These are phyloP conservation scores for Aureobasidium sp. DNA, from an alignment of 2,329 filamentous ascomycete species.

Conservation along the genomic window DNA sequence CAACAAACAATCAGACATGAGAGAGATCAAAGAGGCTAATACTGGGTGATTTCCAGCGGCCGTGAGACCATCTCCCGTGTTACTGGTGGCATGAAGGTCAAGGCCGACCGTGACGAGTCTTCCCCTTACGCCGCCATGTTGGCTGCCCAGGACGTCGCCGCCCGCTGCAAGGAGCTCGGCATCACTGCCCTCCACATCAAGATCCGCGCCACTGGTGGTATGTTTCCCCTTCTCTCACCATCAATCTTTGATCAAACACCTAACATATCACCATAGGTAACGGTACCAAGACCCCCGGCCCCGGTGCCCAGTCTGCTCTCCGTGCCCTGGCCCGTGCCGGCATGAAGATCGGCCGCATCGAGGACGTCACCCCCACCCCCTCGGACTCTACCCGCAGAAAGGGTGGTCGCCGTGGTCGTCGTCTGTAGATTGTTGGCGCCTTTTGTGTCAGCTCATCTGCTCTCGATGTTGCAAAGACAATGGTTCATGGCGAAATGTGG, in stretches of 20 bases:
- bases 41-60: conserved; percentile 69
- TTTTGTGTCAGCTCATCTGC: not conserved
- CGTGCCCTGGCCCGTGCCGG: conserved; percentile 97
- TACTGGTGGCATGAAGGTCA: conserved; percentile 99
- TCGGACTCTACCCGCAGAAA: conserved; percentile 99
- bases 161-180: conserved; percentile 76
- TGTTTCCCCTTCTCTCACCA: too few relatives aligned
- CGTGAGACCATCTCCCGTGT: conserved; percentile 99
- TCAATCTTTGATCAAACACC: too few relatives aligned
- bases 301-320: conserved; percentile 97
- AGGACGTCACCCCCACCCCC: conserved; percentile 98
- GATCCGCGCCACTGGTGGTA: conserved; percentile 98
- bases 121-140: conserved; percentile 99
- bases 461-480: conserved; percentile 3
- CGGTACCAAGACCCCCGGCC: conserved; percentile 99
- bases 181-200: conserved; percentile 99
- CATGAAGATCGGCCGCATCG: conserved; percentile 99
- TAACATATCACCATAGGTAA: conserved; percentile 52
- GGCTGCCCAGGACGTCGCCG: conserved; percentile 87
- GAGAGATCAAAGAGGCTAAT: conserved; percentile 43
- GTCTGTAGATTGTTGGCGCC: conserved; percentile 57
- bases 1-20: not conserved
- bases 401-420: conserved; percentile 99
- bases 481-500: conserved; percentile 23
- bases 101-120: conserved; percentile 99